Evolutionary conservation across 495 filamentous ascomycete genomes (phyloP).

Genomic region (Parmelia sp.): DNA sequence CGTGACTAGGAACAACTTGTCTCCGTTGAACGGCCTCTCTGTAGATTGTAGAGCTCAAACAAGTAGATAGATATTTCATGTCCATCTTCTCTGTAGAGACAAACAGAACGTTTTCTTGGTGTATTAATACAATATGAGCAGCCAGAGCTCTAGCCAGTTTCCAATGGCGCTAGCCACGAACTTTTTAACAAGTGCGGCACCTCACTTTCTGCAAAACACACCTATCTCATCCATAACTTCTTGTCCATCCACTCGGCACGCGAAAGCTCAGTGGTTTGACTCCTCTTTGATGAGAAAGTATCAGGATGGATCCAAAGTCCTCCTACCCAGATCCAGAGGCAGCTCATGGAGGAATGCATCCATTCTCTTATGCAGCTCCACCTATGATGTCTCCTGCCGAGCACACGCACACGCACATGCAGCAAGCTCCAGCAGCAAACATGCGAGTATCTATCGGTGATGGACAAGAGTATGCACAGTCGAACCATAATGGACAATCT

Average conservation of each 20-base stretch:
- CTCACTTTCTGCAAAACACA: conserved; percentile 2
- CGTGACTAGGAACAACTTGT: conserved; percentile 24
- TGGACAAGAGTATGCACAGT: conserved; percentile 11
- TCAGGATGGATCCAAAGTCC: conserved; percentile 12
- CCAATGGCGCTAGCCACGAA: conserved; percentile 18
- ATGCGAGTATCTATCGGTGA: conserved; percentile 19
- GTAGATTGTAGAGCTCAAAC: neutral
- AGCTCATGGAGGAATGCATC: conserved; percentile 14
- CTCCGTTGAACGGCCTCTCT: conserved; percentile 17
- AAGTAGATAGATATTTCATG: neutral
- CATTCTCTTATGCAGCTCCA: conserved; percentile 15
- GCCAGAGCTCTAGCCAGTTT: conserved; percentile 7
- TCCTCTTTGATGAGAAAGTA: neutral
- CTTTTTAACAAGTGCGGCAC: neutral
- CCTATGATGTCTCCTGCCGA: conserved; percentile 17
- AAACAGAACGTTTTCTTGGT: neutral
- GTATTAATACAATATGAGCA: neutral
- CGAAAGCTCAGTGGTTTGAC: neutral
- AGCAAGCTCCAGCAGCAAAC: conserved; percentile 14
- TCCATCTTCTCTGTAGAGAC: conserved; percentile 1
- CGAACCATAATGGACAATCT: conserved; percentile 8
- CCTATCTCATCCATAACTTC: neutral
- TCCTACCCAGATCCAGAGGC: conserved; percentile 12
- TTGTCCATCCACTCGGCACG: neutral
- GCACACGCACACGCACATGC: conserved; percentile 14